phyloP scores from a whole-genome alignment of 1,284 basidiomycete genomes.

The Moesziomyces sp. region DNA sequence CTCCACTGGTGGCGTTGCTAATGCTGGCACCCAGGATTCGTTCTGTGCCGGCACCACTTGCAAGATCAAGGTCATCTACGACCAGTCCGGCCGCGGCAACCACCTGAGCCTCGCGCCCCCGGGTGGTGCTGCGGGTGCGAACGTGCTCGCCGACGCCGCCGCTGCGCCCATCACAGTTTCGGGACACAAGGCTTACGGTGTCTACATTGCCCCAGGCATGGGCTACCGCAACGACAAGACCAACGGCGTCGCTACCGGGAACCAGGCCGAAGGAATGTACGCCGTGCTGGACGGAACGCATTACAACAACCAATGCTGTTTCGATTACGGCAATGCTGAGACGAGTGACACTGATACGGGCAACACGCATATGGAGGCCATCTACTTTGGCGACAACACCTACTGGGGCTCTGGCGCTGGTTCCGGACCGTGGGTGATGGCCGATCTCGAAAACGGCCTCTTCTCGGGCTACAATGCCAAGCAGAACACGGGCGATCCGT shows the following conservation, averaged over 20 bases:
- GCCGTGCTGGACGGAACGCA: slow-evolving; percentile 19
- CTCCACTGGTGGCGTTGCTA: slow-evolving; percentile 16
- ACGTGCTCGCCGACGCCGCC: slow-evolving; percentile 10
- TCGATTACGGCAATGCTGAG: slow-evolving; percentile 40
- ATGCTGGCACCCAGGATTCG: slow-evolving; percentile 23
- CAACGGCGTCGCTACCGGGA: slow-evolving; percentile 35
- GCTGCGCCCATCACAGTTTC: slow-evolving; percentile 16
- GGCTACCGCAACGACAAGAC: slow-evolving; percentile 36
- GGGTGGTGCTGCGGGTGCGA: slow-evolving; percentile 13
- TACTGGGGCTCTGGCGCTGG: slow-evolving; percentile 26
- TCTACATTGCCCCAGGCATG: slow-evolving; percentile 13
- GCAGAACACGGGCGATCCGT: slow-evolving; percentile 14
- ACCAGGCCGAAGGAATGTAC: slow-evolving; percentile 29
- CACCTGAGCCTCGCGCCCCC: slow-evolving; percentile 20
- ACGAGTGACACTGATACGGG: slow-evolving; percentile 21
- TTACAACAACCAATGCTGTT: slow-evolving; percentile 24
- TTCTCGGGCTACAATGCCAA: slow-evolving; percentile 19
- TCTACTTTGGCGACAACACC: slow-evolving; percentile 31
- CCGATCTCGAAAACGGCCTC: slow-evolving; percentile 25
- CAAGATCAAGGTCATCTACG: slow-evolving; percentile 27
- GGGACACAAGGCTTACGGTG: slow-evolving; percentile 31
- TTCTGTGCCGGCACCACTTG: slow-evolving; percentile 23
- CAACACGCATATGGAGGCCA: slow-evolving; percentile 19
- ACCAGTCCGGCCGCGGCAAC: slow-evolving; percentile 24
- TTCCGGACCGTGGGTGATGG: slow-evolving; percentile 24